Evolutionary conservation across 2,329 filamentous ascomycete genomes (phyloP), one percentile per base, ranked within the genome.

Genomic region (Verticillium nubilum): DNA sequence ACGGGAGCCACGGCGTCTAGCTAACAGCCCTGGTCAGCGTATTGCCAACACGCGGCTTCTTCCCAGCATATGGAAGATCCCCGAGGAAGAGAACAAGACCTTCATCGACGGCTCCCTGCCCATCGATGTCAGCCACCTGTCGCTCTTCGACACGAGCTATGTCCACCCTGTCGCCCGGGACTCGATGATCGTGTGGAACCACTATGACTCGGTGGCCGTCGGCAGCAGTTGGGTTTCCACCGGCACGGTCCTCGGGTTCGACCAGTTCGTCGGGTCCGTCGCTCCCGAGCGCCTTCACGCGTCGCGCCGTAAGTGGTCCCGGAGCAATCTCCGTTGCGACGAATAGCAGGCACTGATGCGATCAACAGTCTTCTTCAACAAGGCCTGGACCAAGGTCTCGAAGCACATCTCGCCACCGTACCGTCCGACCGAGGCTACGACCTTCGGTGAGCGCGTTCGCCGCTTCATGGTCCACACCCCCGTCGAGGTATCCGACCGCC

Each of bases 241-340:
- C 6, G 80, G 80, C 0, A 79, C 79, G 0, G 69, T 71, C 9
- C 71, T 74, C 57, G 80, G 79, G 0, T 72, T 76, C 2, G 78
- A 81, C 63, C 79, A 82, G 64, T 78, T 78, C 72, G 74, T 78
- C 17, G 79, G 79, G 2, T 74, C 74, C 12, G 76, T 80, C 59
- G 72, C 59, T 9, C 62, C 61, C 13, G 62, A 64, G 26, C 56
- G 59, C 19, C 59, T 63, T 59, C 62, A 63, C 31, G 56, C 56
- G 15, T 57, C 56, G 26, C 25, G 56, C 31, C 42, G 54, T 56
- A 19, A 42, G 54, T 47, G 25, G 42, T 19, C n/a, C 9, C 19
- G 42, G 5, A 50, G n/a, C 35, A 37, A 37, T 10, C 35, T 26
- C 3, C 42, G 12, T 23, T 23, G 42, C 12, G 3, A 50, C 4